phyloP scores from a whole-genome alignment of 306 rosid species.

The Cucumis sativus region DNA sequence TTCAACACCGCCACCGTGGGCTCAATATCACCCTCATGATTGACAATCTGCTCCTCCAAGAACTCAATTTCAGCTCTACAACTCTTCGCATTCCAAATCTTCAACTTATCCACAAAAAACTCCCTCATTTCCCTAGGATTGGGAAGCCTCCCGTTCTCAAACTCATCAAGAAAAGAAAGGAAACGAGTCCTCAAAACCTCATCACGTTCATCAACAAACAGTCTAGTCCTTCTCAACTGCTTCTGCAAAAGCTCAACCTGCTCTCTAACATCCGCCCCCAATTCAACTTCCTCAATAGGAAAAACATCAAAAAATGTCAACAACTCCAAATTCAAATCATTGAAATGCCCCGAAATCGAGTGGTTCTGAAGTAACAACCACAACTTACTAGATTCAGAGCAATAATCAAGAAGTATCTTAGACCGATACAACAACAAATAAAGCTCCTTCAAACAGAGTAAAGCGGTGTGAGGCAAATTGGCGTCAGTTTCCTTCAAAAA shows the following conservation, averaged over 20 bases:
- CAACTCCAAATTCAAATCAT: constrained; percentile 77
- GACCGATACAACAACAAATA: constrained; percentile 65
- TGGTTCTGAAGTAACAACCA: constrained; percentile 93
- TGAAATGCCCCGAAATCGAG: constrained; percentile 80
- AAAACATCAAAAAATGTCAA: constrained; percentile 86
- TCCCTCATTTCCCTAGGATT: constrained; percentile 30
- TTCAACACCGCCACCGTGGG: constrained; percentile 64
- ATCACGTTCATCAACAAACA: constrained; percentile 50
- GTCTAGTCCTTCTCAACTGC: constrained; percentile 44
- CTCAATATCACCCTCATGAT: constrained; percentile 80
- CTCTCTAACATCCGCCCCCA: constrained; percentile 67
- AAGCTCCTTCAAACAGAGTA: constrained; percentile 74
- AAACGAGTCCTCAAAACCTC: constrained; percentile 41
- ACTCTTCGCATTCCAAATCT: constrained; percentile 44
- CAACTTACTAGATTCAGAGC: constrained; percentile 70
- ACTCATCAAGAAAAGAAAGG: constrained; percentile 41
- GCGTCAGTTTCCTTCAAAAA: constrained; percentile 31
- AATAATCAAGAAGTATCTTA: constrained; percentile 80
- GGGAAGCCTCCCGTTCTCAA: constrained; percentile 54
- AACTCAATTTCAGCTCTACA: constrained; percentile 70
- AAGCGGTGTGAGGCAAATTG: constrained; percentile 41
- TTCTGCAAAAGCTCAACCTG: constrained; percentile 68
- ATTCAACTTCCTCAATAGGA: constrained; percentile 45
- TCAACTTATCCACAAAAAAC: constrained; percentile 44
- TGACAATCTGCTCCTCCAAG: constrained; percentile 90